phyloP scores from a whole-genome alignment of 192 early-diverging fungal species.

The Backusella circina region DNA sequence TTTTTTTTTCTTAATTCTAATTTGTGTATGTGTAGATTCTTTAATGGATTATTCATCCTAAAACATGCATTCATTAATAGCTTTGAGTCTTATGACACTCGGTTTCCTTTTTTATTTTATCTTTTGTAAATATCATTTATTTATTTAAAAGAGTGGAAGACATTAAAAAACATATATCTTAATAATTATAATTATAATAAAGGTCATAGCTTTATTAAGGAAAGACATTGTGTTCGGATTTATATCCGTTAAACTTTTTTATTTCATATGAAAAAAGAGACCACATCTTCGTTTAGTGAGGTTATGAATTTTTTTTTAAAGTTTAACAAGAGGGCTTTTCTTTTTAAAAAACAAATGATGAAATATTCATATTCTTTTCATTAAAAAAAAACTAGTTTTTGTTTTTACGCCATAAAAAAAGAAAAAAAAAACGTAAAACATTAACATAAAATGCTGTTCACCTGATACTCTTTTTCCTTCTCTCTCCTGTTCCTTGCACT shows the following conservation, averaged over 20 bases:
- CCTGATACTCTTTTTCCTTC: neutral
- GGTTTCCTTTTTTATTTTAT: neutral
- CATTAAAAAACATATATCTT: neutral
- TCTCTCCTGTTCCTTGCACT: neutral
- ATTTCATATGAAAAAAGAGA: neutral
- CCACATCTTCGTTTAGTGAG: neutral
- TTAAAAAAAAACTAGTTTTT: neutral
- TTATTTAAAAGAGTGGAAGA: neutral
- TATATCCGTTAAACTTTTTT: neutral
- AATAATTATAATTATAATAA: neutral
- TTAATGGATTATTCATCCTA: neutral
- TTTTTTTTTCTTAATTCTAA: neutral
- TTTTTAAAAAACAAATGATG: neutral
- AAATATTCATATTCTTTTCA: neutral
- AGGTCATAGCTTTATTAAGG: neutral
- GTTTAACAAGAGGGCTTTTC: neutral
- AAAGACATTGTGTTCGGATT: neutral
- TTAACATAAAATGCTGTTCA: neutral
- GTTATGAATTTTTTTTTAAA: neutral
- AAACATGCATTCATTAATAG: neutral
- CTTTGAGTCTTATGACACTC: neutral
- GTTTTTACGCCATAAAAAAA: neutral
- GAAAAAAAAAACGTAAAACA: too few relatives aligned
- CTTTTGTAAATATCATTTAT: neutral
- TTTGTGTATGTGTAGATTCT: neutral